A percentile compares a stretch with the other conserved stretches of the same genome.
Evolutionary conservation across 2,329 filamentous ascomycete species (phyloP).

Genomic region (Colletotrichum gloeosporioides): DNA sequence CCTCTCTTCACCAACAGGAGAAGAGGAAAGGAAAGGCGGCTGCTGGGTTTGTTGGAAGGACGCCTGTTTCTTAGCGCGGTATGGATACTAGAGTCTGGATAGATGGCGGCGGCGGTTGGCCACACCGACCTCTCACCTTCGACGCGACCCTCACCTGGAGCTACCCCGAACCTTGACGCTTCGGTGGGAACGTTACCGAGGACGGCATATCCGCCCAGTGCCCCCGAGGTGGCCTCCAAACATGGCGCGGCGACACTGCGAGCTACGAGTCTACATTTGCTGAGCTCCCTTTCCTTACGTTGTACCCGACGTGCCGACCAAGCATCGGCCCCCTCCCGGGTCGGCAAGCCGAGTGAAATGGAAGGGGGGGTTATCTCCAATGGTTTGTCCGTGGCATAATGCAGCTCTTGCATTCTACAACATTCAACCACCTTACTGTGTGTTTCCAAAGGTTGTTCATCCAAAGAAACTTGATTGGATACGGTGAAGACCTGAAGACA

Average conservation of each 20-base stretch:
- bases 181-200: constrained; percentile 5
- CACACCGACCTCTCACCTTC: not conserved
- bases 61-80: not conserved
- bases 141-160: constrained; percentile 10
- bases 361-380: not conserved
- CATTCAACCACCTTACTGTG: not conserved
- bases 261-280: not conserved
- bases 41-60: not conserved
- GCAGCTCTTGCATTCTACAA: not conserved
- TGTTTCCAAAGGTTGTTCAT: no score
- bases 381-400: not conserved
- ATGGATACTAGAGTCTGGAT: not conserved
- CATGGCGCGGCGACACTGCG: not conserved
- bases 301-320: not conserved
- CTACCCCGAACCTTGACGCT: not conserved
- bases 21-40: not conserved
- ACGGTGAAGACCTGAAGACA: not conserved
- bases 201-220: not conserved
- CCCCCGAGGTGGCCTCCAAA: not conserved
- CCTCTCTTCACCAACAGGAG: not conserved
- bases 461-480: not conserved
- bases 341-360: not conserved
- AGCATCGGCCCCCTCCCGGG: not conserved
- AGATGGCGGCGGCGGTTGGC: not conserved
- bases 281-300: not conserved